Base-by-base conservation (phyloP, 306 rosid genomes). In the Medicago lupulina region DNA sequence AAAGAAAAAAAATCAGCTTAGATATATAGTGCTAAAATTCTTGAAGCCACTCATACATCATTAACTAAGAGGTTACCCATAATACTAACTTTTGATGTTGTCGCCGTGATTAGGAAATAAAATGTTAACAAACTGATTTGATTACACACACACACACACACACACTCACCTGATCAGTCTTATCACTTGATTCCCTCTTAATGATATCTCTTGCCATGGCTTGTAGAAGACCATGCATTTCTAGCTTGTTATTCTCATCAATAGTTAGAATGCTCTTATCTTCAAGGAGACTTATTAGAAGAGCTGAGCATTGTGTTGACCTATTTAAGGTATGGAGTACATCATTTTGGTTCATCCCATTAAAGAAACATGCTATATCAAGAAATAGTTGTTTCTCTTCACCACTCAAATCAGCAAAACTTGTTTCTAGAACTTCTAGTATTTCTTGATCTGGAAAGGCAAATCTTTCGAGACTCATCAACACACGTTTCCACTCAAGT, bases 161-260 rank as follows among this genome's bases (percentile, higher is more conserved):
- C 4, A 8, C 25, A 2, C 75, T 77, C 44, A 71, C 25, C 79
- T 47, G 64, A 58, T 58, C 16, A 54, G 14, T 54, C 60, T 19
- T 54, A 5, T 18, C 18, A 18, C 60, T 54, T 54, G 60, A 17
- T 17, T 54, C 60, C 28, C 6, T 54, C 16, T 54, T 18, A 54
- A 54, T 54, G 60, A 54, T 54, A 54, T 18, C 25, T 54, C 5
- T 18, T 9, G 28, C 60, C 60, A 18, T 54, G 60, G 60, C 60
- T 54, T 54, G 60, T 18, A 54, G 60, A 0, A 54, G 28, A 54
- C 19, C 25, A 54, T 54, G 60, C 25, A 54, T 18, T 54, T 54
- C 6, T 18, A 54, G 60, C 60, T 54, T 54, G 60, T 54, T 54
- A 54, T 54, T 54, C 60, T 18, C 60, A 18, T 54, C 31, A 7